Evolutionary conservation across 2,329 filamentous ascomycete species (phyloP).

Genomic region (Sporothrix luriei): DNA sequence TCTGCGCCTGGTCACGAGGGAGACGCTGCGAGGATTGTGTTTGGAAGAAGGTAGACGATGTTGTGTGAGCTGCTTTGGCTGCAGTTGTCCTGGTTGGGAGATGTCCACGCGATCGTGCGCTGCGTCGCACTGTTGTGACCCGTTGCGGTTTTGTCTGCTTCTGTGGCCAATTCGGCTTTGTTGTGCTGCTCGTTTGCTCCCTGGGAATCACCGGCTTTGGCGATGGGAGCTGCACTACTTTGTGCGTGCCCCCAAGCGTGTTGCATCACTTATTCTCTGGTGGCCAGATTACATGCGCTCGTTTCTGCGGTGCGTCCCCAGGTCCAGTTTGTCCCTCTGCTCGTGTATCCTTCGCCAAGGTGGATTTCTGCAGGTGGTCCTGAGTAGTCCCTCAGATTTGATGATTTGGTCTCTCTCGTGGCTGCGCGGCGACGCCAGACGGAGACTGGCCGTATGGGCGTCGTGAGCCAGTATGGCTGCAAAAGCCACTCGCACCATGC

Average conservation of each 20-base stretch:
- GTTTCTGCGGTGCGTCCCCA: constrained; percentile 19
- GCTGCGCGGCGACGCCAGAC: constrained; percentile 6
- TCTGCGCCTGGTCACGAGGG: not conserved
- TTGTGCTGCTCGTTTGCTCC: not conserved
- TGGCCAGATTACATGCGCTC: constrained; percentile 12
- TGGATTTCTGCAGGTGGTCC: not conserved
- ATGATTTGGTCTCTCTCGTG: not conserved
- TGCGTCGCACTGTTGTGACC: not conserved
- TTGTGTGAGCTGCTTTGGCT: constrained; percentile 18
- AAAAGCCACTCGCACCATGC: not conserved
- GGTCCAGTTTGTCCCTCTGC: not conserved
- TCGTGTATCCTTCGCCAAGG: not conserved
- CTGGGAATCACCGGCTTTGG: constrained; percentile 11
- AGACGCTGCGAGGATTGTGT: not conserved
- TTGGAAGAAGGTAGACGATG: not conserved
- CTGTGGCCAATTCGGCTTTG: not conserved
- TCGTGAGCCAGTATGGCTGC: not conserved
- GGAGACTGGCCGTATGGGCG: not conserved
- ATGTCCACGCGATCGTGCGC: not conserved
- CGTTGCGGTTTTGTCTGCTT: not conserved
- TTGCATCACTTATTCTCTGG: not conserved
- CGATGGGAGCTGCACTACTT: not conserved
- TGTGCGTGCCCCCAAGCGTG: not conserved
- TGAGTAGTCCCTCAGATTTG: no score
- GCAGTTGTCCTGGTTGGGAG: not conserved